phyloP scores from a whole-genome alignment of 1,284 basidiomycete genomes.

The Pholiota adiposa region DNA sequence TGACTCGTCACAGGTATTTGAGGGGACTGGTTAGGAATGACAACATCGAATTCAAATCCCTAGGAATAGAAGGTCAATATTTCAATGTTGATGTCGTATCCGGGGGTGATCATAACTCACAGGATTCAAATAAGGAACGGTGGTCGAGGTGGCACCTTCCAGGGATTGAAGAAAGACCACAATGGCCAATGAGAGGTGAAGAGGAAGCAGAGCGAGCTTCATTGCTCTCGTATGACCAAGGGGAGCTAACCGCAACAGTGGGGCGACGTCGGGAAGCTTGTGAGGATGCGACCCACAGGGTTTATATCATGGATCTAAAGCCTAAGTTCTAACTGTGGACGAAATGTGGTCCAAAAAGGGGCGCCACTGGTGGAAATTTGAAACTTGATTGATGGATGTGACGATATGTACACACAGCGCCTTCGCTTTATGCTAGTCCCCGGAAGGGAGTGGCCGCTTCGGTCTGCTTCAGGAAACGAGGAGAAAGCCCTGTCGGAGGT shows the following conservation, averaged over 20 bases:
- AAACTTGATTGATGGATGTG: conserved; percentile 13
- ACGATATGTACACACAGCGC: conserved; percentile 8
- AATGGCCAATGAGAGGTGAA: conserved; percentile 12
- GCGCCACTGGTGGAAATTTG: conserved; percentile 2
- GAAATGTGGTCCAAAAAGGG: neutral
- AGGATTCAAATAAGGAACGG: conserved; percentile 22
- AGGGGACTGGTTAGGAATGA: conserved; percentile 15
- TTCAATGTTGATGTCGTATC: neutral
- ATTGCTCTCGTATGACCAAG: conserved; percentile 17
- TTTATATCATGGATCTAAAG: conserved; percentile 4
- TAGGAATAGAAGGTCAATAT: conserved; percentile 1
- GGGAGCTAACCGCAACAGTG: conserved; percentile 9
- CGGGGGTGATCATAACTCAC: conserved; percentile 11
- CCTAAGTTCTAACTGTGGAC: conserved; percentile 2
- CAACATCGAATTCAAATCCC: conserved; percentile 24
- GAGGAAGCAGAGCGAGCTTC: conserved; percentile 10
- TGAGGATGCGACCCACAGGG: neutral
- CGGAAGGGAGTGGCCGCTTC: conserved; percentile 4
- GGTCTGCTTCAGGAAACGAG: neutral
- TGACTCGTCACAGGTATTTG: conserved; percentile 24
- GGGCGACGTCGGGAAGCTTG: conserved; percentile 12
- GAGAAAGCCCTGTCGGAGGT: neutral
- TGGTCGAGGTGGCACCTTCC: conserved; percentile 17
- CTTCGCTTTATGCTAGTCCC: conserved; percentile 7
- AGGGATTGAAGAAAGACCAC: conserved; percentile 15